phyloP scores from a whole-genome alignment of 1,284 basidiomycete species.

The Trichosporon sp. region DNA sequence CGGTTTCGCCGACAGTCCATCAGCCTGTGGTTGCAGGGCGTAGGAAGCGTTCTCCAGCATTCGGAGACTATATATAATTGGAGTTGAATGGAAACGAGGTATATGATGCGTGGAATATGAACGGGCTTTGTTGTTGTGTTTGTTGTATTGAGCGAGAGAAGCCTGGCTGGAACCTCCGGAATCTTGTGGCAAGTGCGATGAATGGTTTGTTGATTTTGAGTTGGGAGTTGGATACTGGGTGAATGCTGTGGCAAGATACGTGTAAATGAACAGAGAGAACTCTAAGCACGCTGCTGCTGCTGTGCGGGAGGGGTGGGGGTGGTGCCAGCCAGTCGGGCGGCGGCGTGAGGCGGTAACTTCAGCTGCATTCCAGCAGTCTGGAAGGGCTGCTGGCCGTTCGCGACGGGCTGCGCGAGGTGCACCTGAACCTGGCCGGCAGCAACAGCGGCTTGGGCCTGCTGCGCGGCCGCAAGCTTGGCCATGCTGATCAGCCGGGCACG shows the following conservation, averaged over 20 bases:
- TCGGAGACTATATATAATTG: conserved; percentile 3
- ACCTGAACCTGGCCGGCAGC: conserved; percentile 27
- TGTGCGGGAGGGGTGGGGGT: conserved; percentile 32
- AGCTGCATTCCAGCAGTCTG: conserved; percentile 38
- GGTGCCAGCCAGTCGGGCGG: conserved; percentile 41
- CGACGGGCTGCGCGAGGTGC: conserved; percentile 19
- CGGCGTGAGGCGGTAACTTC: conserved; percentile 51
- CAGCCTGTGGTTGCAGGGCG: conserved; percentile 8
- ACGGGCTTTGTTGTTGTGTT: background rate
- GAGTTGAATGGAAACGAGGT: background rate
- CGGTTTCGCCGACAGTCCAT: conserved; percentile 18
- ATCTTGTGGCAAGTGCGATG: conserved; percentile 4
- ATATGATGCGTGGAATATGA: conserved; percentile 15
- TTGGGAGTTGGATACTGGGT: conserved; percentile 1
- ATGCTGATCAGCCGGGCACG: conserved; percentile 35
- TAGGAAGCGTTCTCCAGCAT: conserved; percentile 16
- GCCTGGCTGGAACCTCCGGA: background rate
- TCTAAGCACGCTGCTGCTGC: conserved; percentile 26
- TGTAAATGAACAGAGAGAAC: background rate
- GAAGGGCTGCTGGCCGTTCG: conserved; percentile 25
- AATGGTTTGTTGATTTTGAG: conserved; percentile 18
- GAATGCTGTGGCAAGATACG: background rate
- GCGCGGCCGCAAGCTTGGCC: conserved; percentile 38
- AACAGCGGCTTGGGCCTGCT: conserved; percentile 33
- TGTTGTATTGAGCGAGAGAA: background rate